Conservation (phyloP, 495 filamentous ascomycete genomes). For the Astrothelium macrocarpum region DNA sequence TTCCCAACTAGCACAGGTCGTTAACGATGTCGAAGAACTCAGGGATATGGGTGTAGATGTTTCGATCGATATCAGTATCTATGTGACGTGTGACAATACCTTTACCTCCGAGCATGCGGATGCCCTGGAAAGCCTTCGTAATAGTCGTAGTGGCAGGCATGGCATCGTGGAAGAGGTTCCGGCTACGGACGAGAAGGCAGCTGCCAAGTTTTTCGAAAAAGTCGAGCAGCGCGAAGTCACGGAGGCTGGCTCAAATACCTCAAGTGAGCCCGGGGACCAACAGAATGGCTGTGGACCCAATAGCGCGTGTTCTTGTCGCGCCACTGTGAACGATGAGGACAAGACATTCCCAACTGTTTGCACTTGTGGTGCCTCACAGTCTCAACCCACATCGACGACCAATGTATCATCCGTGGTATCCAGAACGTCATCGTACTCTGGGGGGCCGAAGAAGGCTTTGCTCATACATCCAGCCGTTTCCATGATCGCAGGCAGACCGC, state of each 20-base stretch:
- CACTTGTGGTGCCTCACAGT: slow-evolving; percentile 18
- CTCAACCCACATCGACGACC: slow-evolving; percentile 8
- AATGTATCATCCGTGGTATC: slow-evolving; percentile 11
- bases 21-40: slow-evolving; percentile 40
- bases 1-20: slow-evolving; percentile 47
- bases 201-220: not conserved
- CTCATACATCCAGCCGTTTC: slow-evolving; percentile 22
- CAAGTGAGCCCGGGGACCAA: not conserved
- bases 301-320: slow-evolving; percentile 45
- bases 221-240: slow-evolving; percentile 5
- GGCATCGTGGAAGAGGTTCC: slow-evolving; percentile 7
- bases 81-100: slow-evolving; percentile 50
- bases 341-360: slow-evolving; percentile 26
- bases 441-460: not conserved
- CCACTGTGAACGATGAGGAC: slow-evolving; percentile 42
- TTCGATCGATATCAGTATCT: slow-evolving; percentile 47
- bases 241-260: not conserved
- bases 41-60: slow-evolving; percentile 28
- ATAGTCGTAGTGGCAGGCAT: slow-evolving; percentile 8
- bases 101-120: slow-evolving; percentile 25
- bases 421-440: not conserved
- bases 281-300: slow-evolving; percentile 29
- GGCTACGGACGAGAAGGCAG: slow-evolving; percentile 14
- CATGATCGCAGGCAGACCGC: slow-evolving; percentile 37
- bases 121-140: not conserved